Evolutionary conservation across 169 alveolate genomes (phyloP).

Genomic region (Plasmodium blacklocki): DNA sequence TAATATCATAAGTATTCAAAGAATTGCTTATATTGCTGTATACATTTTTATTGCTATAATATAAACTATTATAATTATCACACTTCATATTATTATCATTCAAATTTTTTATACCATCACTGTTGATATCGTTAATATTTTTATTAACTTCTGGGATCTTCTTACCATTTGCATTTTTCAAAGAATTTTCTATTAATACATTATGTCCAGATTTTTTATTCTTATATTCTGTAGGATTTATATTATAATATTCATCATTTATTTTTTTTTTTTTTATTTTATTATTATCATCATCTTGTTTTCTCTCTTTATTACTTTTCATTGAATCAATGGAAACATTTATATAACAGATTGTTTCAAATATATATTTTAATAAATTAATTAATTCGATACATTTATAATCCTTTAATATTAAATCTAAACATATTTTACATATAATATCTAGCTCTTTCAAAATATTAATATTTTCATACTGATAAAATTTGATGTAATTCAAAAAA

Average conservation of each 20-base stretch:
- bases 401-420: constrained; percentile 60
- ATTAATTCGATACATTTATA: constrained; percentile 36
- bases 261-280: neutral
- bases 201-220: neutral
- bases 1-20: too few relatives aligned
- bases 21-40: too few relatives aligned
- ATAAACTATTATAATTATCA: neutral
- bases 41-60: too few relatives aligned
- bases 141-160: neutral
- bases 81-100: neutral
- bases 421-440: constrained; percentile 35
- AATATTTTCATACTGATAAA: constrained; percentile 10
- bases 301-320: neutral
- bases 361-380: constrained; percentile 25
- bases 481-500: constrained; percentile 35
- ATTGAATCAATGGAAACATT: constrained; percentile 16
- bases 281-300: constrained; percentile 6
- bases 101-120: neutral
- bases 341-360: constrained; percentile 45
- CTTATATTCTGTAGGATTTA: too few relatives aligned
- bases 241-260: neutral
- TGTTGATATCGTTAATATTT: neutral
- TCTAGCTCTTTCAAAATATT: constrained; percentile 39
- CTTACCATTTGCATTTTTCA: neutral
- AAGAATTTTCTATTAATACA: neutral